These are phyloP conservation scores for Talaromyces thailandensis DNA, from an alignment of 495 filamentous ascomycete genomes.

Conservation along the genomic window DNA sequence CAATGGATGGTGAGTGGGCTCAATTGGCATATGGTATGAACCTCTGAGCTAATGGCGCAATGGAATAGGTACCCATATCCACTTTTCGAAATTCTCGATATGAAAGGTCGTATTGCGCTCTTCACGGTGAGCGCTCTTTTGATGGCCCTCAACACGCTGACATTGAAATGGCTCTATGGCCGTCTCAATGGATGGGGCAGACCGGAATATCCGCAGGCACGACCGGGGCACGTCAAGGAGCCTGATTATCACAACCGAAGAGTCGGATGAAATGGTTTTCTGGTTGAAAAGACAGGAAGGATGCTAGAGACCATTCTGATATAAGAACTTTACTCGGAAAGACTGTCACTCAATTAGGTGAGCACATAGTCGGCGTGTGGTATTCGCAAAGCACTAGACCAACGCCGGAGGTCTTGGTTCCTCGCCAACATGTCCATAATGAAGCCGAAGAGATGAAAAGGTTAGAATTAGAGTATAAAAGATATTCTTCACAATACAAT, in stretches of 20 bases:
- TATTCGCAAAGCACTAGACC: background rate
- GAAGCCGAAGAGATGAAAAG: background rate
- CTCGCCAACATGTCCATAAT: background rate
- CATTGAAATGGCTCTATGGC: constrained; percentile 59
- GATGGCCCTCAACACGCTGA: constrained; percentile 61
- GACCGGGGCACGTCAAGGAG: constrained; percentile 22
- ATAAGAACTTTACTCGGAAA: background rate
- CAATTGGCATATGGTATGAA: background rate
- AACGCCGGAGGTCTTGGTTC: background rate
- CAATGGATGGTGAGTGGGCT: constrained; percentile 58
- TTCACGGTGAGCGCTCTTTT: constrained; percentile 60
- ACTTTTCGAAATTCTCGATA: constrained; percentile 57
- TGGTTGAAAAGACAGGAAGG: background rate
- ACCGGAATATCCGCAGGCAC: constrained; percentile 14
- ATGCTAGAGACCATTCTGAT: background rate
- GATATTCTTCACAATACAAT: background rate
- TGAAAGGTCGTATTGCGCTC: constrained; percentile 52
- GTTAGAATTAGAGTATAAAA: background rate
- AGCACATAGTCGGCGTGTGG: background rate
- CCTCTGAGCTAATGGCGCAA: constrained; percentile 11
- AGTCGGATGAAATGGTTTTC: background rate
- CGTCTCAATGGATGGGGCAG: constrained; percentile 55
- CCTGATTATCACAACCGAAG: constrained; percentile 9
- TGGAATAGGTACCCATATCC: constrained; percentile 77
- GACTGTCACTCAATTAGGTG: background rate